A percentile compares a stretch with the other conserved stretches of the same genome.
phyloP scores from a whole-genome alignment of 352 stramenopile genomes.

The Phytopythium chamaehyphon region DNA sequence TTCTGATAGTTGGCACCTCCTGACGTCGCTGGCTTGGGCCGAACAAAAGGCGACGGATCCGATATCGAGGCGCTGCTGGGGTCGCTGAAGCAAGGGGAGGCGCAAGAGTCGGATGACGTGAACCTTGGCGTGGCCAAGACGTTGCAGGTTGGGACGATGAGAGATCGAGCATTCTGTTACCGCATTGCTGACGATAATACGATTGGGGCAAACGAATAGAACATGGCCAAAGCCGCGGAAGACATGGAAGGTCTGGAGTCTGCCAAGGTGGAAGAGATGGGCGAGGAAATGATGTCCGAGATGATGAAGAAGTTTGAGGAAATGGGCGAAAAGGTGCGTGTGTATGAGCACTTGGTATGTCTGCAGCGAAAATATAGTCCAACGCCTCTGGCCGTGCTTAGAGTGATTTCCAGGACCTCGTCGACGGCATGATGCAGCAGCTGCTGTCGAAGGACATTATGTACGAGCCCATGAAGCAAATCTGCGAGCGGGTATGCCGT shows the following conservation, averaged over 20 bases:
- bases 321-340: slow-evolving; percentile 89
- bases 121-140: slow-evolving; percentile 83
- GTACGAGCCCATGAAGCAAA: slow-evolving; percentile 98
- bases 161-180: slow-evolving; percentile 4
- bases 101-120: slow-evolving; percentile 66
- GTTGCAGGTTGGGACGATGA: slow-evolving; percentile 51
- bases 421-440: slow-evolving; percentile 98
- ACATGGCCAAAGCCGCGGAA: slow-evolving; percentile 85
- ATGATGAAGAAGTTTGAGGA: slow-evolving; percentile 97
- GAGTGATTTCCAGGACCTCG: slow-evolving; percentile 89
- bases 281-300: slow-evolving; percentile 94
- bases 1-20: not conserved
- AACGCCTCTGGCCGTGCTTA: slow-evolving; percentile 10
- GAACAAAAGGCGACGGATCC: slow-evolving; percentile 53
- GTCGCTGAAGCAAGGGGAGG: slow-evolving; percentile 45
- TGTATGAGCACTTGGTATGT: not conserved
- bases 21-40: too few relatives aligned
- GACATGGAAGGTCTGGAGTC: slow-evolving; percentile 84
- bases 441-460: slow-evolving; percentile 98
- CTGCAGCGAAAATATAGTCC: not conserved
- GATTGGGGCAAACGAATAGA: slow-evolving; percentile 21
- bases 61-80: slow-evolving; percentile 73
- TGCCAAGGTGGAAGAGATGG: slow-evolving; percentile 84
- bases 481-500: slow-evolving; percentile 79
- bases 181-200: not conserved